phyloP scores from a whole-genome alignment of 768 basidiomycete species.

The Kwoniella sp. region DNA sequence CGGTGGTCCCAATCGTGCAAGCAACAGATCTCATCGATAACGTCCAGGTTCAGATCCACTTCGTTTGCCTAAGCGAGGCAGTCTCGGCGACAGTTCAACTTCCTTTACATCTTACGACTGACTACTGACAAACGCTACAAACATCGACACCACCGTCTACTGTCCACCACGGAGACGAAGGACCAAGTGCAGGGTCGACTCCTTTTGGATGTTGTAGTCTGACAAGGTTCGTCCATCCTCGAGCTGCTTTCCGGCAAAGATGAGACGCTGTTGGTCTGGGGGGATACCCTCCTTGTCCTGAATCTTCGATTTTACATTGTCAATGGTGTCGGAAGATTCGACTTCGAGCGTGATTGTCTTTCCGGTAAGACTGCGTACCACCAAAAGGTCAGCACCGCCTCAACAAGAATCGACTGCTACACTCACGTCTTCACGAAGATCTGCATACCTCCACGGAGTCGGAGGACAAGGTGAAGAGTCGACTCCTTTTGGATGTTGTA shows the following conservation, averaged over 20 bases:
- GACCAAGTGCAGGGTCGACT: slow-evolving; percentile 95
- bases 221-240: slow-evolving; percentile 43
- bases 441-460: slow-evolving; percentile 78
- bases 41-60: no score
- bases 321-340: slow-evolving; percentile 43
- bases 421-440: slow-evolving; percentile 46
- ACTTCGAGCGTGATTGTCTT: slow-evolving; percentile 40
- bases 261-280: slow-evolving; percentile 48
- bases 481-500: slow-evolving; percentile 56
- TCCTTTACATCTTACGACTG: no score
- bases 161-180: slow-evolving; percentile 98
- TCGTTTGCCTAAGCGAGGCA: no score
- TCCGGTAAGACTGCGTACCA: slow-evolving; percentile 20
- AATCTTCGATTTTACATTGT: slow-evolving; percentile 47
- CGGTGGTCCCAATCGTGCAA: no score
- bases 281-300: slow-evolving; percentile 50
- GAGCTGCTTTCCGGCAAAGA: slow-evolving; percentile 48
- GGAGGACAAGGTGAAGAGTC: slow-evolving; percentile 58
- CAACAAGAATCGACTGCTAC: not conserved
- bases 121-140: not conserved
- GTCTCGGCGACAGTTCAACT: no score
- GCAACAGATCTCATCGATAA: no score
- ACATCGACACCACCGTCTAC: slow-evolving; percentile 55
- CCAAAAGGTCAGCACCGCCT: not conserved
- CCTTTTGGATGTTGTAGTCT: slow-evolving; percentile 71